Evolutionary conservation across 495 filamentous ascomycete genomes (phyloP).

Genomic region (Echria macrotheca): DNA sequence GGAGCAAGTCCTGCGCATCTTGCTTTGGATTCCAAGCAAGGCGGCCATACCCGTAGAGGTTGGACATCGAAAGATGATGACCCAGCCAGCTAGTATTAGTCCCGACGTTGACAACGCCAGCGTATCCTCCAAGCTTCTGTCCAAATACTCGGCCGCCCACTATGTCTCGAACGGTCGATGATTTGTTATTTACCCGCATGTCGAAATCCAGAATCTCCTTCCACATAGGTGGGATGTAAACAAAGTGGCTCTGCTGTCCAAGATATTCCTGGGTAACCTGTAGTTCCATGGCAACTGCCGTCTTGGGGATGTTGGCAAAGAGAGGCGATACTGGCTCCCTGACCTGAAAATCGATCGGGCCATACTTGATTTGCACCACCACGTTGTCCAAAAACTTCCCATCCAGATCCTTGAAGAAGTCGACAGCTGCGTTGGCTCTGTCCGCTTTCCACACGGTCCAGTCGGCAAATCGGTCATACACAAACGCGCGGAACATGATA

Average conservation of each 20-base stretch:
- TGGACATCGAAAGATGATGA: conserved; percentile 63
- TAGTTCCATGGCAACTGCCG: conserved; percentile 57
- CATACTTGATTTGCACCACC: conserved; percentile 67
- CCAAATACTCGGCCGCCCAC: conserved; percentile 55
- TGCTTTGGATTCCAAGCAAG: conserved; percentile 56
- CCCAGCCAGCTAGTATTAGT: conserved; percentile 64
- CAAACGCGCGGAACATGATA: conserved; percentile 69
- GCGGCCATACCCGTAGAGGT: conserved; percentile 64
- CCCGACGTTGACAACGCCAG: conserved; percentile 66
- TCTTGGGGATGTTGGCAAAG: conserved; percentile 56
- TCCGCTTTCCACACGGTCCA: conserved; percentile 56
- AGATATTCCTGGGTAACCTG: conserved; percentile 66
- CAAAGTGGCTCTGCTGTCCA: conserved; percentile 65
- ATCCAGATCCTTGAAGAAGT: conserved; percentile 63
- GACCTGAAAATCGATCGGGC: conserved; percentile 72
- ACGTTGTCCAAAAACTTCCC: conserved; percentile 64
- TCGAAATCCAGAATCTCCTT: conserved; percentile 63
- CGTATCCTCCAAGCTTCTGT: conserved; percentile 53
- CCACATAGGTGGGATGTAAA: conserved; percentile 64
- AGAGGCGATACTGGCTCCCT: conserved; percentile 65
- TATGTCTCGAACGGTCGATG: conserved; percentile 52
- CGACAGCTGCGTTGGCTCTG: conserved; percentile 61
- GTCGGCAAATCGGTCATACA: conserved; percentile 53
- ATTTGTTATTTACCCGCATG: conserved; percentile 49
- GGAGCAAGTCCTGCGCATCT: conserved; percentile 44